These are phyloP conservation scores for Microbotryum violaceum DNA, from an alignment of 1,284 basidiomycete species.

Conservation along the genomic window DNA sequence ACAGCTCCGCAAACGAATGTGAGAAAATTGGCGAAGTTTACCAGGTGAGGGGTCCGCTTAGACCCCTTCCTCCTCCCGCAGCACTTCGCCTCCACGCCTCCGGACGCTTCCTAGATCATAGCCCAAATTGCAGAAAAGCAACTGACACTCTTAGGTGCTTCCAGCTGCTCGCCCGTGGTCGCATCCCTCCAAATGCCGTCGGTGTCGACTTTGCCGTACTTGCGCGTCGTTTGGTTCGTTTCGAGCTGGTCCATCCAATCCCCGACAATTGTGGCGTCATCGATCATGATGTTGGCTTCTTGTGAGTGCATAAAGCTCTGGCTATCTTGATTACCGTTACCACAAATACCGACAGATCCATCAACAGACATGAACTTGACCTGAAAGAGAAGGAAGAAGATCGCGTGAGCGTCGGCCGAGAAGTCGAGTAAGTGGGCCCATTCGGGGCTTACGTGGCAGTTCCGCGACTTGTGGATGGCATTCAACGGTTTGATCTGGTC, in stretches of 20 bases:
- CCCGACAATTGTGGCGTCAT: conserved; percentile 52
- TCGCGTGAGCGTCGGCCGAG: conserved; percentile 20
- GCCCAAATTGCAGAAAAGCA: conserved; percentile 19
- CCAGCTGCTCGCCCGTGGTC: conserved; percentile 35
- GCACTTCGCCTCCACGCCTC: no score
- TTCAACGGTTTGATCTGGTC: conserved; percentile 54
- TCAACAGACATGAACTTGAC: conserved; percentile 69
- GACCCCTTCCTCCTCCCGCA: no score
- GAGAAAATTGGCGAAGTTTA: no score
- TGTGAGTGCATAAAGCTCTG: conserved; percentile 72
- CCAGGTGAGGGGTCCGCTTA: no score
- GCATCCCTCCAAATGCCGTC: conserved; percentile 63
- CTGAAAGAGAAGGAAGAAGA: conserved; percentile 5
- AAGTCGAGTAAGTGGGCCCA: not conserved
- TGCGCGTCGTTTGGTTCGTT: conserved; percentile 61
- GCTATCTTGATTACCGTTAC: conserved; percentile 62
- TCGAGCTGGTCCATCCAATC: conserved; percentile 60
- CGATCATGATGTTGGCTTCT: conserved; percentile 69
- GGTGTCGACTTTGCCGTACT: conserved; percentile 53
- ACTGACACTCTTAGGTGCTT: conserved; percentile 19
- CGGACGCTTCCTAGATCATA: not conserved
- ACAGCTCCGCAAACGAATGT: no score
- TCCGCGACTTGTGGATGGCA: conserved; percentile 63
- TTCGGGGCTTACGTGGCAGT: conserved; percentile 52
- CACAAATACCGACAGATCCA: conserved; percentile 60